Evolutionary conservation across 306 rosid species (phyloP).

Genomic region (Hippophae tibetana): DNA sequence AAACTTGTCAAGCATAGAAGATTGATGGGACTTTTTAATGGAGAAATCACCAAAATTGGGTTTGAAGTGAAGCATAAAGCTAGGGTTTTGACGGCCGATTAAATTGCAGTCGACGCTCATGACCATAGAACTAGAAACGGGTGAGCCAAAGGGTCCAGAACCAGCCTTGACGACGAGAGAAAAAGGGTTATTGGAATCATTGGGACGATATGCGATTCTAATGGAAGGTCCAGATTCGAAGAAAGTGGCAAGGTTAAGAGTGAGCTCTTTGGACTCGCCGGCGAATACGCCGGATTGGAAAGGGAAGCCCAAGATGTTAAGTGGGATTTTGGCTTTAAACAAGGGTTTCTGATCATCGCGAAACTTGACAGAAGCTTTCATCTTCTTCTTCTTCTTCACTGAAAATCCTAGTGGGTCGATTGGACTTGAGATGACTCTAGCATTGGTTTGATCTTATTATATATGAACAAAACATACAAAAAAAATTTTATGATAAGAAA

Average conservation of each 20-base stretch:
- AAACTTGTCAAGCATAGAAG: constrained; percentile 40
- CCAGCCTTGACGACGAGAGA: constrained; percentile 65
- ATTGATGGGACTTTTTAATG: constrained; percentile 55
- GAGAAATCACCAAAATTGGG: constrained; percentile 83
- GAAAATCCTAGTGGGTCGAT: neutral
- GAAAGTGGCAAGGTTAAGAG: constrained; percentile 65
- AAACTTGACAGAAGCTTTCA: constrained; percentile 89
- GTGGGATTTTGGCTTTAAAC: constrained; percentile 62
- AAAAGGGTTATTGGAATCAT: constrained; percentile 59
- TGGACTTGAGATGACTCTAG: neutral
- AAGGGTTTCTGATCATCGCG: constrained; percentile 75
- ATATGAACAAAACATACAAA: too few species aligned
- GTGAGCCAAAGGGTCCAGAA: constrained; percentile 66
- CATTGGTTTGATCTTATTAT: neutral
- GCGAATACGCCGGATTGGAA: constrained; percentile 79
- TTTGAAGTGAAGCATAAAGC: constrained; percentile 82
- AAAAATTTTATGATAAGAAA: too few species aligned
- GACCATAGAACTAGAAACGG: constrained; percentile 50
- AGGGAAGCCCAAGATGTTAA: constrained; percentile 62
- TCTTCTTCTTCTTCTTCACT: constrained; percentile 11
- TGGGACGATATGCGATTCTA: constrained; percentile 54
- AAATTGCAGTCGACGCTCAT: constrained; percentile 76
- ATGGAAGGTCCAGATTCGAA: constrained; percentile 66
- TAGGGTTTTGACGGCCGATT: constrained; percentile 38
- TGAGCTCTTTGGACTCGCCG: constrained; percentile 70